Percentiles rank a stretch among this genome's conserved stretches.
phyloP scores from a whole-genome alignment of 108 stramenopile species.

The Craspedostauros australis region DNA sequence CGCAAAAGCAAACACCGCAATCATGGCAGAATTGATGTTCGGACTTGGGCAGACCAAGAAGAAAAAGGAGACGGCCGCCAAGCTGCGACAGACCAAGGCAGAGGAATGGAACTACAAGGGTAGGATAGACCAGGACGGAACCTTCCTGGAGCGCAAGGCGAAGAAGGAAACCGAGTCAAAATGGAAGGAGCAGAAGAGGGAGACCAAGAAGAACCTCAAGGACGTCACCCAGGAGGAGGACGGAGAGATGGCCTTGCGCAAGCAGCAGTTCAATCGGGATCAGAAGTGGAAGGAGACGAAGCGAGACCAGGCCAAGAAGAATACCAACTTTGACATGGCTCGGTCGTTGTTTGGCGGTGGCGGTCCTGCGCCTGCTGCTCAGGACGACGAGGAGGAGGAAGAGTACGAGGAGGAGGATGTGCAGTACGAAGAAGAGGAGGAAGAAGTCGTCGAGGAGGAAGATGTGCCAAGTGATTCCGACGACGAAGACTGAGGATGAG shows the following conservation, averaged over 20 bases:
- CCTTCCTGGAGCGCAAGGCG: constrained; percentile 11
- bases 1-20: too few relatives aligned
- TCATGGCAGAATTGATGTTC: too few relatives aligned
- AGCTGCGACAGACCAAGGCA: constrained; percentile 15
- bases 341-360: constrained; percentile 25
- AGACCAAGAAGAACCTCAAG: constrained; percentile 16
- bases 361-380: background rate
- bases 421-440: constrained; percentile 2
- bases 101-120: constrained; percentile 23
- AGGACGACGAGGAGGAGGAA: constrained; percentile 1
- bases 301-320: constrained; percentile 18
- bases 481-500: too few relatives aligned
- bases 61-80: constrained; percentile 13
- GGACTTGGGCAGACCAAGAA: too few relatives aligned
- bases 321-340: constrained; percentile 31
- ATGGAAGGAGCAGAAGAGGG: background rate
- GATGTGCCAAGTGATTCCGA: too few relatives aligned
- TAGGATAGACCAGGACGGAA: constrained; percentile 12
- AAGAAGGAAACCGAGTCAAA: constrained; percentile 1
- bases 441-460: background rate
- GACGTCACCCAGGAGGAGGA: constrained; percentile 20
- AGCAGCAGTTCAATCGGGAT: constrained; percentile 18
- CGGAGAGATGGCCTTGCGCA: constrained; percentile 15
- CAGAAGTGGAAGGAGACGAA: constrained; percentile 21
- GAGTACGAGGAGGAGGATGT: constrained; percentile 8